Evolutionary conservation across 257 asterid species (phyloP).

Genomic region (Rhazya stricta): DNA sequence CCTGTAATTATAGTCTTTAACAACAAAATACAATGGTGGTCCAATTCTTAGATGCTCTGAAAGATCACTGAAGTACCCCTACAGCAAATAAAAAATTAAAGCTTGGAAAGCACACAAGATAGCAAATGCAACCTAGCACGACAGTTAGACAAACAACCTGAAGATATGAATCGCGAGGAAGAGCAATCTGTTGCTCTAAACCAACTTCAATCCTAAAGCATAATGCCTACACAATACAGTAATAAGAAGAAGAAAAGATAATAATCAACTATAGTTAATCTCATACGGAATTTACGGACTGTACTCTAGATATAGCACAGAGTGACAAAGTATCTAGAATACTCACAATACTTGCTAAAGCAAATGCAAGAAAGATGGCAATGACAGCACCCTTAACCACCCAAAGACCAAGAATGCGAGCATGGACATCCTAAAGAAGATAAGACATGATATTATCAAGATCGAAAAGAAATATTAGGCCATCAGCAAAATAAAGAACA

Average conservation of each 20-base stretch:
- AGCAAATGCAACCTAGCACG: constrained; percentile 1
- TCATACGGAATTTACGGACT: not conserved
- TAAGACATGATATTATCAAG: not conserved
- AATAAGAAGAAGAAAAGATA: constrained; percentile 8
- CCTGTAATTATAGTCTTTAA: constrained; percentile 87
- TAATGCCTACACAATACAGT: constrained; percentile 53
- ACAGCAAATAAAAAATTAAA: constrained; percentile 24
- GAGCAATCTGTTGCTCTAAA: constrained; percentile 89
- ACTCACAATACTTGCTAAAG: constrained; percentile 90
- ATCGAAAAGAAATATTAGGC: not conserved
- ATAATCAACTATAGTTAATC: constrained; percentile 10
- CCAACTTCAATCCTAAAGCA: constrained; percentile 92
- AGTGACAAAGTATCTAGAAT: not conserved
- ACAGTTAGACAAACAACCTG: constrained; percentile 46
- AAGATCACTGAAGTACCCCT: constrained; percentile 81
- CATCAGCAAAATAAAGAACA: not conserved
- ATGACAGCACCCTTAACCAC: constrained; percentile 78
- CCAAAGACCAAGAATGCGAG: constrained; percentile 74
- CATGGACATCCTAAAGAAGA: constrained; percentile 66
- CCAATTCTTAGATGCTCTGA: constrained; percentile 81
- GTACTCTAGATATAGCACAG: not conserved
- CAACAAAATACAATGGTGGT: constrained; percentile 90
- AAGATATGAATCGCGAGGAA: constrained; percentile 94
- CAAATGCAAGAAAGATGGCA: constrained; percentile 64
- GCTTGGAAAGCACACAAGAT: constrained; percentile 11